These are phyloP conservation scores for Aethionema arabicum DNA, from an alignment of 345 rosid genomes.

Conservation along the genomic window DNA sequence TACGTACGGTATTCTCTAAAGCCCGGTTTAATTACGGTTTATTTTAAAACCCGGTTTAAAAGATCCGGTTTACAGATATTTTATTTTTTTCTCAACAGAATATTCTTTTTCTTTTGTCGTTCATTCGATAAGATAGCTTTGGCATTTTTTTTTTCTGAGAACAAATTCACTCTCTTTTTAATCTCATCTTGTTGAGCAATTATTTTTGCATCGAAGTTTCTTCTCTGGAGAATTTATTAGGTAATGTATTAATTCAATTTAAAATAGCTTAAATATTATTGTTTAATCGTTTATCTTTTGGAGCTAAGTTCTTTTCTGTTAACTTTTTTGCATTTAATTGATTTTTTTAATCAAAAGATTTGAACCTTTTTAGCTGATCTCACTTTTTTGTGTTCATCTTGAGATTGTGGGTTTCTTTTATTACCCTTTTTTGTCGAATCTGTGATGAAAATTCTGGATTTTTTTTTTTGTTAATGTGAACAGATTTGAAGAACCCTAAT, in stretches of 20 bases:
- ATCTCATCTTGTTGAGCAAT: slow-evolving; percentile 5
- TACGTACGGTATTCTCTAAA: neutral
- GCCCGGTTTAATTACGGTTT: slow-evolving; percentile 13
- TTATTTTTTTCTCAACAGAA: neutral
- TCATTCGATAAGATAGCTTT: slow-evolving; percentile 18
- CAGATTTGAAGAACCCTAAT: slow-evolving; percentile 12
- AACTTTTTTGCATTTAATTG: slow-evolving; percentile 11
- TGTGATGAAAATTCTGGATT: neutral
- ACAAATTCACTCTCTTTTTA: neutral
- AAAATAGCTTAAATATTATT: slow-evolving; percentile 14
- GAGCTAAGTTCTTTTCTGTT: neutral
- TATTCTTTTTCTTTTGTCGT: slow-evolving; percentile 12
- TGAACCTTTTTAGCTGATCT: slow-evolving; percentile 20
- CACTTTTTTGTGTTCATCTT: neutral
- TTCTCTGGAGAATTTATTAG: slow-evolving; percentile 18
- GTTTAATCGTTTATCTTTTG: slow-evolving; percentile 4
- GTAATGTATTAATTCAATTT: slow-evolving; percentile 9
- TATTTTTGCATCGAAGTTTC: slow-evolving; percentile 1
- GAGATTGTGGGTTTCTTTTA: slow-evolving; percentile 10
- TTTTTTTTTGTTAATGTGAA: neutral
- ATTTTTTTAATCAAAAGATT: slow-evolving; percentile 22
- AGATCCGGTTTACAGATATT: slow-evolving; percentile 8
- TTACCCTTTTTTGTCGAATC: neutral
- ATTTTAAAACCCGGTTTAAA: neutral
- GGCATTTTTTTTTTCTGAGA: neutral